These are phyloP conservation scores for Pseudozyma tsukubaensis DNA, from an alignment of 1,284 basidiomycete species.

Conservation along the genomic window DNA sequence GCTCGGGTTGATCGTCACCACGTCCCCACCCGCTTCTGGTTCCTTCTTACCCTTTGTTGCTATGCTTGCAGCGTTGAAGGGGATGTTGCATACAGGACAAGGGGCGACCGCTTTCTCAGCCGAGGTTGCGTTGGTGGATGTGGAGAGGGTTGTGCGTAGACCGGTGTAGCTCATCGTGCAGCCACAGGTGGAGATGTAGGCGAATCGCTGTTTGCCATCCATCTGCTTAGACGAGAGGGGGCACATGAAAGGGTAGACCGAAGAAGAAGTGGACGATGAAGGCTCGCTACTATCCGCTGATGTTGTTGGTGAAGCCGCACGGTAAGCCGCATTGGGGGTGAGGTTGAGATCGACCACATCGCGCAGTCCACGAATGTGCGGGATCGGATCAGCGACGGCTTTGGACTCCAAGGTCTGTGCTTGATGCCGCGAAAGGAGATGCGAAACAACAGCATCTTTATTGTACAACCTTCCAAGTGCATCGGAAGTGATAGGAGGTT, in stretches of 20 bases:
- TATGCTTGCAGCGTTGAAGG: constrained; percentile 43
- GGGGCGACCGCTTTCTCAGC: constrained; percentile 1
- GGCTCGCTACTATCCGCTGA: neutral
- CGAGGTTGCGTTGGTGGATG: neutral
- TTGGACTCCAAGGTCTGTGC: neutral
- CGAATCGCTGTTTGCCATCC: constrained; percentile 62
- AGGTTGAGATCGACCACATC: constrained; percentile 57
- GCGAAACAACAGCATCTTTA: constrained; percentile 63
- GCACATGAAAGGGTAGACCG: constrained; percentile 56
- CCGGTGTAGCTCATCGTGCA: constrained; percentile 62
- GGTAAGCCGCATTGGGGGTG: constrained; percentile 44
- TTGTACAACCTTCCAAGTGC: constrained; percentile 64
- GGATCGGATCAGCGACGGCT: constrained; percentile 9
- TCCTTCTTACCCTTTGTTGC: constrained; percentile 25
- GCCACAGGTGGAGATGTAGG: constrained; percentile 59
- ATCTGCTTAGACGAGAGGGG: constrained; percentile 62
- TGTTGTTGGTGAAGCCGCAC: constrained; percentile 21
- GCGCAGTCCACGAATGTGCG: constrained; percentile 60
- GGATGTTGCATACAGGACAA: constrained; percentile 55
- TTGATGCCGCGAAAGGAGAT: constrained; percentile 50
- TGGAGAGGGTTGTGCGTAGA: constrained; percentile 31
- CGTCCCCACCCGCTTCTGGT: constrained; percentile 17
- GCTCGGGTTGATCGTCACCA: constrained; percentile 56
- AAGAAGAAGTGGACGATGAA: constrained; percentile 3
- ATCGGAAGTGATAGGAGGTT: constrained; percentile 59